Evolutionary conservation across 495 filamentous ascomycete species (phyloP), one percentile per base, ranked within the genome.

Genomic region (Aspergillus wentii): DNA sequence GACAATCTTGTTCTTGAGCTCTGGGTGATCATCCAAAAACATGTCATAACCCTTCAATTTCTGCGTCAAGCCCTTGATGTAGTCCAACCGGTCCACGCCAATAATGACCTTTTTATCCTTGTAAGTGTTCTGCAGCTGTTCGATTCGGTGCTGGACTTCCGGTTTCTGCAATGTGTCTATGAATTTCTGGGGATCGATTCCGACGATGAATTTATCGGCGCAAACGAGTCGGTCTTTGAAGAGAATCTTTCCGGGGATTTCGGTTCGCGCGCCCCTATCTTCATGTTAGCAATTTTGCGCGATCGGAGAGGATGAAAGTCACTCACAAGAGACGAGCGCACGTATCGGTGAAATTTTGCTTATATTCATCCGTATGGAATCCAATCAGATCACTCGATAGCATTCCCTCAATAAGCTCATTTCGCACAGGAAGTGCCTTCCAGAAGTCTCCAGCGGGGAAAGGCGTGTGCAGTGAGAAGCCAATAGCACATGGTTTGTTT

Each of bases 361-460:
- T 87, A 54, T 96, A 95, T 64, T 94, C 87, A 59, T 94, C 91
- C 3, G 91, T 95, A 51, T 97, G 91, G 61, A 97, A 95, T 11
- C 91, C 91, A 50, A 95, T 76, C 44, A 95, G 58, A 56, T 95
- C 89, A 59, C 86, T 86, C 32, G 87, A 76, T 21, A 97, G 64
- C 25, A 95, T 70, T 16, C 91, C 89, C 30, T 79, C 63, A 18
- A 95, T 69, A 26, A 95, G 71, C 40, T 85, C 80, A 51, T 91
- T 86, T 26, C 88, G 75, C 16, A 95, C 89, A 5, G 91, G 91
- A 7, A 97, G 66, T 38, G 89, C 88, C 11, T 88, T 78, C 69
- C 92, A 94, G 46, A 95, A 90, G 59, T 97, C 91, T 40, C 80
- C 86, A 46, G 82, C 88, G 0, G 91, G 91, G 61, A 97, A 97